Percentiles rank a stretch among this genome's conserved stretches.
phyloP scores from a whole-genome alignment of 331 rosid species.

The Rhamnella rubrinervis region DNA sequence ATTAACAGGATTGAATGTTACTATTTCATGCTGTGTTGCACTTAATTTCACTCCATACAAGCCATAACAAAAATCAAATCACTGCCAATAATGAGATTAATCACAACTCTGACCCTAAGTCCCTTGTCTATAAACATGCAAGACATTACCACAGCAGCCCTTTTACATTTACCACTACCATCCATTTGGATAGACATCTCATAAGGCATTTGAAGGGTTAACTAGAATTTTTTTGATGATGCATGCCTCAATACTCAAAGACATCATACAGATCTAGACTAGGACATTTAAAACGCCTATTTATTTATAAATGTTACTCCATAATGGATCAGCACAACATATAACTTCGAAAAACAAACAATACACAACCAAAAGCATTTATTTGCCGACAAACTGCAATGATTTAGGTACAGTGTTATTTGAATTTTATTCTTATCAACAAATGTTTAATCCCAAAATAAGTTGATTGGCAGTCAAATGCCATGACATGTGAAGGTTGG shows the following conservation, averaged over 20 bases:
- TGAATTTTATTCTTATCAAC: background rate
- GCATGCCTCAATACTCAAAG: background rate
- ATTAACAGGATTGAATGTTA: no score
- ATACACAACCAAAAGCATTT: background rate
- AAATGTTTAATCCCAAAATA: conserved; percentile 3
- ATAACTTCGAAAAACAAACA: no score
- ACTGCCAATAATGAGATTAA: no score
- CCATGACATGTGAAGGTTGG: background rate
- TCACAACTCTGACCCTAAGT: background rate
- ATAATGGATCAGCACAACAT: background rate
- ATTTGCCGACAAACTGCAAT: background rate
- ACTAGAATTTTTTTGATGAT: background rate
- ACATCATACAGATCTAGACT: background rate
- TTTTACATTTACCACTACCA: background rate
- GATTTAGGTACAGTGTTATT: background rate
- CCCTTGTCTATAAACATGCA: background rate
- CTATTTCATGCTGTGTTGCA: no score
- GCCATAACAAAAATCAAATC: no score
- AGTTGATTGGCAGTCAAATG: conserved; percentile 6
- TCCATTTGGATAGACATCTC: background rate
- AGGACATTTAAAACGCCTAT: background rate
- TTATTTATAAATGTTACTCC: background rate
- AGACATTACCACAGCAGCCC: background rate
- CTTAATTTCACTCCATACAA: no score
- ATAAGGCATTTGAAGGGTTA: background rate